phyloP scores from a whole-genome alignment of 2,329 filamentous ascomycete species.

The Calonectria fujianensis region DNA sequence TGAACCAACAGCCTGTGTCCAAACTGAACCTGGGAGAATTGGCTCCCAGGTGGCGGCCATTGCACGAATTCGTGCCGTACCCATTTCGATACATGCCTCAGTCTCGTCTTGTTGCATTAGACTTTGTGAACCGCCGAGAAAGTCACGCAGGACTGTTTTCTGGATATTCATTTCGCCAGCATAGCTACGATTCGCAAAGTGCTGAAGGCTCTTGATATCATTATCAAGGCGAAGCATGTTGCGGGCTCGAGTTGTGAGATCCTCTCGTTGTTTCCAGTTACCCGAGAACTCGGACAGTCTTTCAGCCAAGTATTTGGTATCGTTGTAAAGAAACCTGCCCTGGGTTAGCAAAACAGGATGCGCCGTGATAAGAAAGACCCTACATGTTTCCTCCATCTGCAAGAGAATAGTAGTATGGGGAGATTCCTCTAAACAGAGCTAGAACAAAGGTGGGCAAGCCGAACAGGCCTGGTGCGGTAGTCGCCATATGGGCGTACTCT shows the following conservation, averaged over 20 bases:
- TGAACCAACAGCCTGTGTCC: slow-evolving; percentile 77
- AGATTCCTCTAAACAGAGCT: slow-evolving; percentile 87
- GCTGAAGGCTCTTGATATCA: slow-evolving; percentile 75
- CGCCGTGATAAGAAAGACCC: slow-evolving; percentile 47
- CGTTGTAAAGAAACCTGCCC: slow-evolving; percentile 79
- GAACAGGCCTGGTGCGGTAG: slow-evolving; percentile 82
- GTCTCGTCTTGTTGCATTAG: slow-evolving; percentile 75
- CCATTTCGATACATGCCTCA: slow-evolving; percentile 71
- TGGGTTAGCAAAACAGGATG: slow-evolving; percentile 26
- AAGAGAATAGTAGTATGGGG: slow-evolving; percentile 82
- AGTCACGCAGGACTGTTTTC: slow-evolving; percentile 76
- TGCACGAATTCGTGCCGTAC: slow-evolving; percentile 70
- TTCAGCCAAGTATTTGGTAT: slow-evolving; percentile 78
- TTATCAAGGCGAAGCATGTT: slow-evolving; percentile 75
- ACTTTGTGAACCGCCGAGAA: slow-evolving; percentile 77
- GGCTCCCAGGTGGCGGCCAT: slow-evolving; percentile 74
- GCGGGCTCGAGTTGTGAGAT: slow-evolving; percentile 70
- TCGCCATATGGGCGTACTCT: slow-evolving; percentile 75
- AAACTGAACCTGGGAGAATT: slow-evolving; percentile 76
- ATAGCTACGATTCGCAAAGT: slow-evolving; percentile 78
- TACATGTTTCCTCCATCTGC: slow-evolving; percentile 79
- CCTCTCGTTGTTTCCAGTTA: slow-evolving; percentile 72
- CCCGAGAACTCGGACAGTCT: slow-evolving; percentile 69
- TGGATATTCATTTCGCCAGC: slow-evolving; percentile 76
- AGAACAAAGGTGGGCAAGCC: slow-evolving; percentile 82